Base-by-base conservation (phyloP, 352 stramenopile species). In the Peronospora farinosa region DNA sequence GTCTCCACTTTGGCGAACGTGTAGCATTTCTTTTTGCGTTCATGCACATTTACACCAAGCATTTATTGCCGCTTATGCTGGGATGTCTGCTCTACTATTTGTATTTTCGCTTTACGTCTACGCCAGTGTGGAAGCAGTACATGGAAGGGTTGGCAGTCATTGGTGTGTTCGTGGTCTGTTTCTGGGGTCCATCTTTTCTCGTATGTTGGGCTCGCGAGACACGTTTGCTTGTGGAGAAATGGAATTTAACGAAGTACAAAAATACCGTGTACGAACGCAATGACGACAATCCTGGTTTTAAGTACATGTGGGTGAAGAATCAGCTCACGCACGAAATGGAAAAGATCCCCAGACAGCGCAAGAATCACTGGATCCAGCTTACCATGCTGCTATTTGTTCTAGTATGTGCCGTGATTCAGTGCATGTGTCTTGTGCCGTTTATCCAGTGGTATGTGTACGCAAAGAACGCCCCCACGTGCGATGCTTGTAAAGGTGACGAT, bases 1-100 rank as follows among this genome's bases (percentile, higher is more conserved):
- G 83, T 17, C 65, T 94, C 16, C 84, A 94, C 51, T 94, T 94
- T 59, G 84, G 84, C 16, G 81, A 92, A 60, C 84, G 81, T 11
- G 84, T 94, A n/a, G 84, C 84, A 21, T 94, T 94, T 51, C 57
- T 92, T 6, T 94, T 94, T 51, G 84, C 84, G 1, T 94, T 92
- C 45, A 94, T 94, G 81, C 79, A 92, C 55, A 91, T 92, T 55
- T 94, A 94, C 69, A 92, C 75, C 31, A 94, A 94, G 65, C 78
- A 88, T 44, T 45, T 94, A 39, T 23, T 89, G 56, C 83, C 83
- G 17, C 63, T 94, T 11, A 89, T 72, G 23, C 23, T 72, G 17
- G 41, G 75, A 1, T 81, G 76, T 28, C 64, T 90, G 7, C 42
- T 72, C n/a, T 94, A 89, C 54, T 94, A 94, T 54, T 49, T 91